Conservation (phyloP, 2,329 filamentous ascomycete species). For the Trichoderma arundinaceum region DNA sequence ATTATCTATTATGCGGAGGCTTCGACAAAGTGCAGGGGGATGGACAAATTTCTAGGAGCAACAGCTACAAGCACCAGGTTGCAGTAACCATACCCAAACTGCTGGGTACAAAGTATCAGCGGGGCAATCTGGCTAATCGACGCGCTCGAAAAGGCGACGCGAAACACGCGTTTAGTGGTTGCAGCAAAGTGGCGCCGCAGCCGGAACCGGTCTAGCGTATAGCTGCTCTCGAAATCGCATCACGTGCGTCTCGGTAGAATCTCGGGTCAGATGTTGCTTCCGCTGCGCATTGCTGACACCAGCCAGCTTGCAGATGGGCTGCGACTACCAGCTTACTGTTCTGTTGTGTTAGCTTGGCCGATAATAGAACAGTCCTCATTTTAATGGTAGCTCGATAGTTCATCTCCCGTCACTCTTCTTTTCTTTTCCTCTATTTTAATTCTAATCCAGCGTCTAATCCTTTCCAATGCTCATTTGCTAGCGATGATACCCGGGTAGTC, state of each 20-base stretch:
- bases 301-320: slow-evolving; percentile 13
- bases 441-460: slow-evolving; percentile 16
- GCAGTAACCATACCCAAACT: slow-evolving; percentile 8
- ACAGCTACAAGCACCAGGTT: not conserved
- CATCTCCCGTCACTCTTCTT: not conserved
- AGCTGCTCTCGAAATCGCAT: not conserved
- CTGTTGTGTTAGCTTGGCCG: slow-evolving; percentile 1
- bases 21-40: slow-evolving; percentile 28
- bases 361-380: slow-evolving; percentile 1
- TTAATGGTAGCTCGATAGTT: slow-evolving; percentile 6
- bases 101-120: slow-evolving; percentile 16
- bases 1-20: slow-evolving; percentile 8
- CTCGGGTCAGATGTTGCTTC: not conserved
- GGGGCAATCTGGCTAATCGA: slow-evolving; percentile 35
- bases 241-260: slow-evolving; percentile 28
- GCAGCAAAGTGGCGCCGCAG: slow-evolving; percentile 32
- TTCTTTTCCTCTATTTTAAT: slow-evolving; percentile 11
- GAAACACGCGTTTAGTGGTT: slow-evolving; percentile 42
- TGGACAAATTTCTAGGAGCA: not conserved
- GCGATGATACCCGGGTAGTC: slow-evolving; percentile 53
- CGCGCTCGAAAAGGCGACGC: slow-evolving; percentile 37
- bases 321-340: slow-evolving; percentile 16
- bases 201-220: not conserved
- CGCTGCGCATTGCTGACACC: slow-evolving; percentile 5
- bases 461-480: slow-evolving; percentile 34